Conservation (phyloP, 202 grass and related monocot genomes). For the Elaeis oleifera region DNA sequence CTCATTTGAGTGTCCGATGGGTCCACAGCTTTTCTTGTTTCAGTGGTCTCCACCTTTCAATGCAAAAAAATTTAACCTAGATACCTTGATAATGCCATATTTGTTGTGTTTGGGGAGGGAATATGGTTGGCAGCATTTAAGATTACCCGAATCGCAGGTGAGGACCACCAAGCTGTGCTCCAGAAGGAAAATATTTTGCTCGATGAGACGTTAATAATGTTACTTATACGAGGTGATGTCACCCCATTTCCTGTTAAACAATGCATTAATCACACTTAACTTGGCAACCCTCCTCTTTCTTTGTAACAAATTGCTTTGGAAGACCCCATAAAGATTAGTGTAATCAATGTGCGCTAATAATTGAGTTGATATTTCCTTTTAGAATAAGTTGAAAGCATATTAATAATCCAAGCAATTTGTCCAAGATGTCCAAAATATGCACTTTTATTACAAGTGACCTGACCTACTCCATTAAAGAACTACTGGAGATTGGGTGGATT, state of each 20-base stretch:
- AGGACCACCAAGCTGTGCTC: constrained; percentile 62
- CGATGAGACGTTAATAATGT: constrained; percentile 48
- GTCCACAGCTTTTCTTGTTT: constrained; percentile 38
- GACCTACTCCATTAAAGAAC: constrained; percentile 81
- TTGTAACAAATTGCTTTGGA: constrained; percentile 34
- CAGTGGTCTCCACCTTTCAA: constrained; percentile 64
- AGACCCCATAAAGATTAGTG: constrained; percentile 43
- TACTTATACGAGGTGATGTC: constrained; percentile 56
- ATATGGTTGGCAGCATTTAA: constrained; percentile 81
- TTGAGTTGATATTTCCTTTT: constrained; percentile 72
- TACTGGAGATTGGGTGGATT: constrained; percentile 85
- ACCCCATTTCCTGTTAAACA: constrained; percentile 36
- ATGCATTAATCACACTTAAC: constrained; percentile 27
- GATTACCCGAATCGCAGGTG: constrained; percentile 65
- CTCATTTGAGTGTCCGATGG: constrained; percentile 47
- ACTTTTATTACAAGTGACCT: constrained; percentile 65
- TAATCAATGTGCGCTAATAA: constrained; percentile 56
- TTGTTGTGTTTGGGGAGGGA: constrained; percentile 38
- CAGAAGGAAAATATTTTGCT: constrained; percentile 56
- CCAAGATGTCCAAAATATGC: constrained; percentile 40
- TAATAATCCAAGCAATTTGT: constrained; percentile 68
- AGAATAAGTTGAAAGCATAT: constrained; percentile 65
- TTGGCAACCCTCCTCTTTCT: constrained; percentile 49
- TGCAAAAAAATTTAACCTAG: constrained; percentile 35
- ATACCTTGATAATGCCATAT: constrained; percentile 22